A percentile compares a stretch with the other conserved stretches of the same genome.
Conservation (phyloP, 1,284 basidiomycete species). For the Trametes polyzona region DNA sequence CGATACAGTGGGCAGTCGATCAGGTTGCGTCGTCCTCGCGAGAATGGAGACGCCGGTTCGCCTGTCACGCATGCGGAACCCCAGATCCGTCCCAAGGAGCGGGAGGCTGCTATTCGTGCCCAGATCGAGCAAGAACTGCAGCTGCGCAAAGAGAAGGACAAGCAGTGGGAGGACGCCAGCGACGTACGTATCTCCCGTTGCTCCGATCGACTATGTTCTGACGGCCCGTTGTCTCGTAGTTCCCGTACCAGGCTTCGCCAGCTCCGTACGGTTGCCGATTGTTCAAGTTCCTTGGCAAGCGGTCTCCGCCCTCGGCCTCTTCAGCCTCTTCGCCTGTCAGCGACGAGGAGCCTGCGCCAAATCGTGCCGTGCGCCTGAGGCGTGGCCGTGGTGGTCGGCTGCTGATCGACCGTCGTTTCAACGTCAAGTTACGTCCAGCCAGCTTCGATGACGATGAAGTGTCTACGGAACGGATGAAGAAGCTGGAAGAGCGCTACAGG, state of each 20-base stretch:
- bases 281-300: conserved; percentile 62
- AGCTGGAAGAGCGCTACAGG: conserved; percentile 66
- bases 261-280: conserved; percentile 54
- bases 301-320: conserved; percentile 40
- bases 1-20: conserved; percentile 50
- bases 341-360: conserved; percentile 36
- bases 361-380: conserved; percentile 71
- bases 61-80: conserved; percentile 48
- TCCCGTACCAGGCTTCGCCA: conserved; percentile 60
- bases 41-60: conserved; percentile 48
- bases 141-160: conserved; percentile 74
- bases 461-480: conserved; percentile 42
- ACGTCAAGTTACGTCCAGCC: conserved; percentile 23
- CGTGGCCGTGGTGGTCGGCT: conserved; percentile 82
- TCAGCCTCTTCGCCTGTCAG: conserved; percentile 40
- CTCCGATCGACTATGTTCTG: conserved; percentile 10
- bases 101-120: conserved; percentile 60
- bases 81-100: conserved; percentile 66
- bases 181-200: conserved; percentile 56
- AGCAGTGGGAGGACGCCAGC: conserved; percentile 85
- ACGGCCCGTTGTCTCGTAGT: conserved; percentile 40
- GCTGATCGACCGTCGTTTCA: conserved; percentile 74
- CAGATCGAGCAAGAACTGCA: conserved; percentile 72
- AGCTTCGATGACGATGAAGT: conserved; percentile 45
- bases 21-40: conserved; percentile 49